phyloP scores from a whole-genome alignment of 73 alveolate species.

The Loxodes magnus region DNA sequence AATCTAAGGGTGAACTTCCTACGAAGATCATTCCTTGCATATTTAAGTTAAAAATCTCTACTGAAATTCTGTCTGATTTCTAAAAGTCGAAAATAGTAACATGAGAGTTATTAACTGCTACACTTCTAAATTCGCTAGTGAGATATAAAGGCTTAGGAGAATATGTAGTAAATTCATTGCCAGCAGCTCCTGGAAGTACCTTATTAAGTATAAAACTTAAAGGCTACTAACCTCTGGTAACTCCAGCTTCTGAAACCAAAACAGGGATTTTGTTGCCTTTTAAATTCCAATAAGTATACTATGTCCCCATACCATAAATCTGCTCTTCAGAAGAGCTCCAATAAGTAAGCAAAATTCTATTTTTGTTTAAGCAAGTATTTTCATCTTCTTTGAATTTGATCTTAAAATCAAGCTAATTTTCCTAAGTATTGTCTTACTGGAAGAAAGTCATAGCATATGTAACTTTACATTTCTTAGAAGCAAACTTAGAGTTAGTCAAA shows the following conservation, averaged over 20 bases:
- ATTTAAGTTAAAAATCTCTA: no score
- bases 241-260: constrained; percentile 21
- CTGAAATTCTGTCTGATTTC: no score
- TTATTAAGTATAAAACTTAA: constrained; percentile 11
- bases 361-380: no score
- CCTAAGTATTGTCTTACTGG: no score
- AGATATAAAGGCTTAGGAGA: constrained; percentile 19
- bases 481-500: no score
- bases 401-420: no score
- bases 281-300: constrained; percentile 21
- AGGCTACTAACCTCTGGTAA: constrained; percentile 23
- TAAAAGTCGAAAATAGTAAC: constrained; percentile 1
- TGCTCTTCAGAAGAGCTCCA: no score
- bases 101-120: background rate
- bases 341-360: no score
- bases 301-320: constrained; percentile 25
- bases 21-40: constrained; percentile 4
- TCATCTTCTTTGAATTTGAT: no score
- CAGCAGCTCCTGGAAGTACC: constrained; percentile 11
- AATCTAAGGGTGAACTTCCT: constrained; percentile 6
- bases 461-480: no score
- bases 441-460: no score
- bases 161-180: constrained; percentile 18
- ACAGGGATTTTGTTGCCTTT: constrained; percentile 27
- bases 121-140: constrained; percentile 11